phyloP scores from a whole-genome alignment of 2,329 filamentous ascomycete species.

The Bipolaris oryzae region DNA sequence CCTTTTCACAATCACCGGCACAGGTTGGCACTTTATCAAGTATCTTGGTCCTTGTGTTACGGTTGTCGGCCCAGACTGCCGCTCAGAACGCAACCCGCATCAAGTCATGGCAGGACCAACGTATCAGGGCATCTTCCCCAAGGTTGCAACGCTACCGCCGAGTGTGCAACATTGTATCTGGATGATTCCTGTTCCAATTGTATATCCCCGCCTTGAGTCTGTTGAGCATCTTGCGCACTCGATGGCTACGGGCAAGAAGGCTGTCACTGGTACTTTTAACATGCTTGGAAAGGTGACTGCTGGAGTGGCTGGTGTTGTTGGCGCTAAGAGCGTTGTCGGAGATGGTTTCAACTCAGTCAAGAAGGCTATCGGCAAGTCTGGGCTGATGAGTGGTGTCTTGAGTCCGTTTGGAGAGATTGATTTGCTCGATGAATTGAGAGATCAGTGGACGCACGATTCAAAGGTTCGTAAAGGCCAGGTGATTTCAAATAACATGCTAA shows the following conservation, averaged over 20 bases:
- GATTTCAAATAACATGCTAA: conserved; percentile 10
- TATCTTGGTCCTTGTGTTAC: conserved; percentile 90
- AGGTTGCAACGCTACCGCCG: conserved; percentile 85
- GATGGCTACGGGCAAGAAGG: conserved; percentile 93
- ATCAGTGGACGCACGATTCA: conserved; percentile 97
- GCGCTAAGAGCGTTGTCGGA: conserved; percentile 89
- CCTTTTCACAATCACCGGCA: conserved; percentile 95
- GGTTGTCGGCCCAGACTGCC: conserved; percentile 86
- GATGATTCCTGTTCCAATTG: conserved; percentile 89
- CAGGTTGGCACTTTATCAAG: conserved; percentile 98
- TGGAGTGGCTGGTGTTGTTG: conserved; percentile 92
- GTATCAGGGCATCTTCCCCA: conserved; percentile 96
- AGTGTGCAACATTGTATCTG: conserved; percentile 96
- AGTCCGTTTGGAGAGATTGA: conserved; percentile 97
- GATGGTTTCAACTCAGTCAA: conserved; percentile 95
- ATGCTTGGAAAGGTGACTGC: conserved; percentile 93
- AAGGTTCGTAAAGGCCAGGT: conserved; percentile 63
- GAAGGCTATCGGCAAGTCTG: conserved; percentile 92
- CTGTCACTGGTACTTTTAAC: conserved; percentile 95
- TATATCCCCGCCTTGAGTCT: conserved; percentile 90
- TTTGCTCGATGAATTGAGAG: conserved; percentile 88
- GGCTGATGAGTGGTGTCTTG: conserved; percentile 92
- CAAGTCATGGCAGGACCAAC: conserved; percentile 96
- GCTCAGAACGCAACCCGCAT: conserved; percentile 86
- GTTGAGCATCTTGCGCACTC: conserved; percentile 91